Conservation (phyloP, 140 eudicot genomes). For the Anethum foeniculum region DNA sequence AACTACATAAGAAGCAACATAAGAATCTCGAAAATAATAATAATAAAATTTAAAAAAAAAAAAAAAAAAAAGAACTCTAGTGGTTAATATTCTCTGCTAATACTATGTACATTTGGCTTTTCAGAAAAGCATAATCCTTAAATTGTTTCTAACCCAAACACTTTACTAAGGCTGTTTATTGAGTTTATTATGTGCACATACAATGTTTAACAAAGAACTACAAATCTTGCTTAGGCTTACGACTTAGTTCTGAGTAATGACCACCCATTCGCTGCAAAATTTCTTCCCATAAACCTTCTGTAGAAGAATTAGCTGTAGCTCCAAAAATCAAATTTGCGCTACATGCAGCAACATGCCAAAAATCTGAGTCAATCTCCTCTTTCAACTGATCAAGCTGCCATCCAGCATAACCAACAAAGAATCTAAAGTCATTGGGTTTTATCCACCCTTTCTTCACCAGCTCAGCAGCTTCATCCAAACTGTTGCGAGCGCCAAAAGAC, state of each 20-base stretch:
- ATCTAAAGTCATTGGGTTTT: conserved; percentile 65
- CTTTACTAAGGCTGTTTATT: conserved; percentile 17
- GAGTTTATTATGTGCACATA: conserved; percentile 10
- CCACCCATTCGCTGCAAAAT: conserved; percentile 94
- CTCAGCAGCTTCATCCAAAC: conserved; percentile 66
- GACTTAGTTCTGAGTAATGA: conserved; percentile 84
- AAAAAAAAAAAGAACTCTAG: background rate
- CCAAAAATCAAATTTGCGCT: conserved; percentile 61
- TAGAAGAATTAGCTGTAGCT: conserved; percentile 26
- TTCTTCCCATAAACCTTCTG: conserved; percentile 88
- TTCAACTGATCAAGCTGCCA: conserved; percentile 83
- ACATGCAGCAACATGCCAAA: conserved; percentile 91
- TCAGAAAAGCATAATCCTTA: conserved; percentile 5
- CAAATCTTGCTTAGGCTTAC: conserved; percentile 84
- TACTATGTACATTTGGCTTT: conserved; percentile 12
- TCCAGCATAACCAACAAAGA: conserved; percentile 87
- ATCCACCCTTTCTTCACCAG: conserved; percentile 64
- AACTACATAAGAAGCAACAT: background rate
- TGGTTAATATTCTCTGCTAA: background rate
- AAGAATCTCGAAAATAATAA: background rate
- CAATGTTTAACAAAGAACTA: conserved; percentile 22
- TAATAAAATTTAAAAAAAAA: too few species aligned
- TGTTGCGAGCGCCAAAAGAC: conserved; percentile 63
- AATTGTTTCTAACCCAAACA: conserved; percentile 9
- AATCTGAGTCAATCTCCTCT: conserved; percentile 63